Evolutionary conservation across 2,329 filamentous ascomycete species (phyloP), one percentile per base, ranked within the genome.

Genomic region (Simplicillium aogashimaense): DNA sequence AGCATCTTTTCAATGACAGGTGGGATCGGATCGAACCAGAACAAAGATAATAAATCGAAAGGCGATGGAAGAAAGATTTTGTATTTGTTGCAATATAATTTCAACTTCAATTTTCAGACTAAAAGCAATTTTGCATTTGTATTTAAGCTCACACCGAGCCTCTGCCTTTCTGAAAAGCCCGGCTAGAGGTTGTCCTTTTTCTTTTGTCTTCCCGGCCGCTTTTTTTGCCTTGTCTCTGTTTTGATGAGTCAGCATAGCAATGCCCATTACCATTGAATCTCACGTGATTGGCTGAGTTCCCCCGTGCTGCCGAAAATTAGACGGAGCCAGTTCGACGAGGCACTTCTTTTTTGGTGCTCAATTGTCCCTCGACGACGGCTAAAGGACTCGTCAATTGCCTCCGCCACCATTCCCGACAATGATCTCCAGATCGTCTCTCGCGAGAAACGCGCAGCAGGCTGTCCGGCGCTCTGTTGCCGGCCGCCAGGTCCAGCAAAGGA

Each of bases 391-490:
- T 65, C 69, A 68, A 74, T 72, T 66, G 66, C 67, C 66, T 67
- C 67, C 66, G 69, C 69, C 69, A 66, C 64, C 60, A 64, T 64
- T 66, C 66, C 62, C 70, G 55, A 78, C 68, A 58, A 78, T 78
- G 74, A 70, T 78, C 63, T 75, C 73, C 63, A 71, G 72, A 72
- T 71, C 73, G 59, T 67, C 71, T 64, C 65, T 78, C 60, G 66
- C 71, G 58, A 67, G 70, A 66, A 69, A 66, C 61, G 67, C 70
- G 62, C 71, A 74, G 66, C 68, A 76, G 62, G 71, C 72, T 55
- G 63, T 69, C 55, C 70, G 74, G 52, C 65, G 69, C 61, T 69
- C 69, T 56, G 61, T 74, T 70, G 72, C 74, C 63, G 75, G 74
- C 57, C 64, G 66, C 60, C 59, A 66, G 49, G 59, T 64, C 45